A percentile compares a stretch with the other conserved stretches of the same genome.
phyloP scores from a whole-genome alignment of 768 basidiomycete genomes.

The Cubamyces sp. region DNA sequence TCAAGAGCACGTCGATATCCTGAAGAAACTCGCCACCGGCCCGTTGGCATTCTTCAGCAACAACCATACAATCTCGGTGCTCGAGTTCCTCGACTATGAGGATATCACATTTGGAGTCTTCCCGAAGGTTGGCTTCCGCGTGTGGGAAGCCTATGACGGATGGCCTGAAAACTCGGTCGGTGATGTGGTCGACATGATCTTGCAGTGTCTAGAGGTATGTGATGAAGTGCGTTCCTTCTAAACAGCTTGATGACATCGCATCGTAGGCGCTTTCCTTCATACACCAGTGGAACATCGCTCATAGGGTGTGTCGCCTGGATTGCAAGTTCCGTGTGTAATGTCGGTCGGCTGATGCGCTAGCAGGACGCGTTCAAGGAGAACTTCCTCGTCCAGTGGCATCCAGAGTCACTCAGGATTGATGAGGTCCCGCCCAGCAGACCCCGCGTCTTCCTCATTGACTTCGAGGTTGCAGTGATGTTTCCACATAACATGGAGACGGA shows the following conservation, averaged over 20 bases:
- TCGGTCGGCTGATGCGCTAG: neutral
- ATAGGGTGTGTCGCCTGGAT: neutral
- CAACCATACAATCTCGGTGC: conserved; percentile 37
- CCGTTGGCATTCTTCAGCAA: conserved; percentile 20
- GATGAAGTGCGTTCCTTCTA: neutral
- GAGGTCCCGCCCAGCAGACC: conserved; percentile 28
- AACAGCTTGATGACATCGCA: neutral
- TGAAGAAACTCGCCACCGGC: conserved; percentile 28
- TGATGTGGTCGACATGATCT: conserved; percentile 36
- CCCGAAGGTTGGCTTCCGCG: conserved; percentile 27
- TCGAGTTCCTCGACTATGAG: conserved; percentile 32
- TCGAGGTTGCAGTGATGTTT: conserved; percentile 37
- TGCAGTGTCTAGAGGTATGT: conserved; percentile 37
- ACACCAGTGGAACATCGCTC: neutral
- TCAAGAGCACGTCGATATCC: conserved; percentile 26
- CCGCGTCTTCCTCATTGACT: conserved; percentile 39
- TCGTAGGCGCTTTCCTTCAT: neutral
- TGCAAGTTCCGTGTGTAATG: neutral
- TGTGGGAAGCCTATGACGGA: conserved; percentile 18
- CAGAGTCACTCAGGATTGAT: conserved; percentile 32
- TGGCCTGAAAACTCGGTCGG: conserved; percentile 39
- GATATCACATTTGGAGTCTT: conserved; percentile 37
- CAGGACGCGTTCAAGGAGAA: conserved; percentile 39
- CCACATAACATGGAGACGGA: conserved; percentile 25
- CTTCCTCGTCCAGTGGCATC: conserved; percentile 38